Evolutionary conservation across 805 yeast genomes (phyloP), one percentile per base, ranked within the genome.

Genomic region (Yarrowia sp.): DNA sequence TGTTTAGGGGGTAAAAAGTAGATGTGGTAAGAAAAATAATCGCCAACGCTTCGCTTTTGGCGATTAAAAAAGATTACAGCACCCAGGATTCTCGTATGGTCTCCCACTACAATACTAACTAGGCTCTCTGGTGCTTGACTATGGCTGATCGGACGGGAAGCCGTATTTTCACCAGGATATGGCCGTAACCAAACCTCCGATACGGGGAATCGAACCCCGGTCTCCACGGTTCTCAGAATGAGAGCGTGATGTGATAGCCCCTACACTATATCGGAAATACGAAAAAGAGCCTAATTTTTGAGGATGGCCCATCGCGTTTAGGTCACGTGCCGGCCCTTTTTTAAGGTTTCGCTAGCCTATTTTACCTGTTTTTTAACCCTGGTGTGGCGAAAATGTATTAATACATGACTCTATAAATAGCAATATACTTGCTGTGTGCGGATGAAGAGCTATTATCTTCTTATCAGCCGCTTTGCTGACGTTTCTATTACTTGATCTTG

Each of bases 191-290:
- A 32, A 39, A 32, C n/a, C 61, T 55, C 61, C 61, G 61, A 55
- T 55, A 55, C 61, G 61, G 61, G 61, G 61, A 55, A 53, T 53
- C 61, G 61, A 53, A 53, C 61, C 61, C 61, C 61, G 61, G 61
- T 53, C 61, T 53, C 61, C 61, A 53, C 61, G 61, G 61, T 39
- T 15, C 61, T 39, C 61, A 53, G 13, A 9, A 53, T 53, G 61
- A 53, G 61, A 53, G 61, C 61, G 61, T 53, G 61, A 53, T 53
- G 61, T 53, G 61, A 53, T 53, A 53, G 61, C 61, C 61, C 61
- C 61, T 53, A 53, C 61, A 53, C 61, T 53, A 53, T 53, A 53
- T 53, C 61, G 61, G 61, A 48, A 31, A 14, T 7, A 2, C 15
- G 17, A 9, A 17, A 48, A 33, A 13, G 8, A 17, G 15, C 9